Conservation (phyloP, 148 eudicot genomes). For the Nyssa sinensis region DNA sequence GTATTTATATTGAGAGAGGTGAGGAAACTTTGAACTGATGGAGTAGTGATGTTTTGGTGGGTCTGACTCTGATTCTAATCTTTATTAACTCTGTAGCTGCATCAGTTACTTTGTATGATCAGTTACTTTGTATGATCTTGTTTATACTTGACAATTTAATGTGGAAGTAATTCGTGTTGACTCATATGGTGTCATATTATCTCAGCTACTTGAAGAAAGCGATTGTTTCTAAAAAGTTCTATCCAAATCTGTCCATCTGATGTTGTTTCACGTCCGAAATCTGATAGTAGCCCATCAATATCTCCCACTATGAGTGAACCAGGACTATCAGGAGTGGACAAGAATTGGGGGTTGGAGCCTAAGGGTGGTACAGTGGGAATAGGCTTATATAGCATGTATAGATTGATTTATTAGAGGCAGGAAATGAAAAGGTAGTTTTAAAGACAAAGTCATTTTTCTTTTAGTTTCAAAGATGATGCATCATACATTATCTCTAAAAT, state of each 20-base stretch:
- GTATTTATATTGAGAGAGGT: not conserved
- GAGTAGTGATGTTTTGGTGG: not conserved
- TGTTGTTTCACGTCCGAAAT: not conserved
- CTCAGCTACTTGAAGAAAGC: too few relatives aligned
- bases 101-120: too few relatives aligned
- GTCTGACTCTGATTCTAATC: not conserved
- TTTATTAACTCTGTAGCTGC: too few relatives aligned
- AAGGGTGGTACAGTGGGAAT: not conserved
- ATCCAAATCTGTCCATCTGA: not conserved
- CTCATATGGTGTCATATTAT: too few relatives aligned
- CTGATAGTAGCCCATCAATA: not conserved
- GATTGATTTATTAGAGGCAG: not conserved
- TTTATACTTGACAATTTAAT: not conserved
- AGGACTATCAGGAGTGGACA: not conserved
- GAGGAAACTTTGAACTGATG: not conserved
- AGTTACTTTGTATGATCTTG: too few relatives aligned
- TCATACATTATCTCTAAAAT: not conserved
- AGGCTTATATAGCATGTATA: not conserved
- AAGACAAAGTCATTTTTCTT: not conserved
- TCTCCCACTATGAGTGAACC: not conserved
- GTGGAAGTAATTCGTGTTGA: not conserved
- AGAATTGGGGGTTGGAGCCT: not conserved
- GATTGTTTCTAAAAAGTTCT: too few relatives aligned
- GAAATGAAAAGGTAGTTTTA: not conserved
- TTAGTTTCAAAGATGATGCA: not conserved